Evolutionary conservation across 225 moss, liverwort and hornwort genomes (phyloP), one percentile per base, ranked within the genome.

Genomic region (Asterella californica): DNA sequence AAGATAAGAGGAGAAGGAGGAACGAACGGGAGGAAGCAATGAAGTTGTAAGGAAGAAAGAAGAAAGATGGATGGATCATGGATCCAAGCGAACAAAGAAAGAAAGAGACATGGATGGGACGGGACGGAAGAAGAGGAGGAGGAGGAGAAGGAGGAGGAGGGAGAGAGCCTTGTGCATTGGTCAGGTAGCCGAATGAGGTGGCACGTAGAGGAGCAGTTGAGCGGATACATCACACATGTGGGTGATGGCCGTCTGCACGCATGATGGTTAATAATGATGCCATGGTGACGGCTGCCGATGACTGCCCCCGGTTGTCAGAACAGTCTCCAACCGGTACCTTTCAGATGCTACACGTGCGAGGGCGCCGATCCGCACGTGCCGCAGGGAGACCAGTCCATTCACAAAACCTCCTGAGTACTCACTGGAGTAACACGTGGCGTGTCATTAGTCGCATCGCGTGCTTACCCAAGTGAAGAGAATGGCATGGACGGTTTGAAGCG

Each of bases 231-330:
- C 6, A 29, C 71, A 47, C 71, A 71, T 71, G 71, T 71, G 71
- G 17, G 18, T 67, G 36, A 67, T 67, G 18, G 67, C 3, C 19
- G 25, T 71, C 71, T 48, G 71, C 25, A 71, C 48, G n/a, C 25
- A 71, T 71, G 71, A 71, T 71, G 48, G 47, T 71, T 70, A 70
- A 45, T 47, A 18, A 71, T 71, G 71, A 71, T 47, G 45, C n/a
- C 47, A 71, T 71, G 71, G 48, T 27, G 71, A 71, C 71, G 71
- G 71, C 71, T 34, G 71, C 67, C 27, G 71, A 71, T 71, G 71
- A 71, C 46, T 46, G 46, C 27, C 45, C 42, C 70, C 19, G 0
- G 5, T 48, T 71, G 71, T 71, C 71, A 71, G 71, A 71, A 71
- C 11, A 71, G 71, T 71, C 71, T 47, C 10, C 46, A 21, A 48